These are phyloP conservation scores for Aspergillus leporis DNA, from an alignment of 495 filamentous ascomycete genomes.

Conservation along the genomic window DNA sequence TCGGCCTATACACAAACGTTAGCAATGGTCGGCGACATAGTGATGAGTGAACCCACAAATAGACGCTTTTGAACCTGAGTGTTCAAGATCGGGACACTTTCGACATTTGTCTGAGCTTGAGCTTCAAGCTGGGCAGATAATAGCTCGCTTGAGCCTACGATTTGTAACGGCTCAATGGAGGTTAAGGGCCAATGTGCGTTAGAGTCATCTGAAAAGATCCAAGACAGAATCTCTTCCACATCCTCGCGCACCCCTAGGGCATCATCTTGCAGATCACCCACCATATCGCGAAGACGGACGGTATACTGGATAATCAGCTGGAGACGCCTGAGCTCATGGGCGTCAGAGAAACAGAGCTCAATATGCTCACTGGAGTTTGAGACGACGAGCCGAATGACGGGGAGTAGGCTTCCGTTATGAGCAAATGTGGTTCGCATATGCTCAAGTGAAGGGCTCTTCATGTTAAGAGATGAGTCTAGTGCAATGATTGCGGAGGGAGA, in stretches of 20 bases:
- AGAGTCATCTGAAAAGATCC: conserved; percentile 37
- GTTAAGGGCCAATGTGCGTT: conserved; percentile 44
- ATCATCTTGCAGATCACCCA: conserved; percentile 50
- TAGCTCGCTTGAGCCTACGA: conserved; percentile 28
- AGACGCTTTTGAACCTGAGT: conserved; percentile 32
- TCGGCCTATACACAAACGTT: conserved; percentile 25
- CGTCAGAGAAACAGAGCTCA: conserved; percentile 49
- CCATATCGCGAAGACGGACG: conserved; percentile 39
- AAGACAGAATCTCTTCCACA: conserved; percentile 44
- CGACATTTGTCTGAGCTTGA: conserved; percentile 5
- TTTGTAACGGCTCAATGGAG: conserved; percentile 39
- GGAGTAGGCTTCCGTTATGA: conserved; percentile 41
- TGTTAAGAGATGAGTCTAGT: conserved; percentile 50
- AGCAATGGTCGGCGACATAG: neutral
- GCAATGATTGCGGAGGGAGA: conserved; percentile 53
- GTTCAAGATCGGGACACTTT: neutral
- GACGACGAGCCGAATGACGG: conserved; percentile 54
- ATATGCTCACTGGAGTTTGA: conserved; percentile 59
- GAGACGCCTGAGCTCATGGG: conserved; percentile 39
- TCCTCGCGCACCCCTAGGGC: conserved; percentile 46
- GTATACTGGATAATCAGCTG: conserved; percentile 41
- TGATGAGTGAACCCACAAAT: conserved; percentile 30
- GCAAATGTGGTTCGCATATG: conserved; percentile 45
- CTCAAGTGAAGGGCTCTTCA: conserved; percentile 39
- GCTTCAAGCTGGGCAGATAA: conserved; percentile 12